These are phyloP conservation scores for Cladosporium cucumerinum DNA, from an alignment of 2,329 filamentous ascomycete genomes.

Conservation along the genomic window DNA sequence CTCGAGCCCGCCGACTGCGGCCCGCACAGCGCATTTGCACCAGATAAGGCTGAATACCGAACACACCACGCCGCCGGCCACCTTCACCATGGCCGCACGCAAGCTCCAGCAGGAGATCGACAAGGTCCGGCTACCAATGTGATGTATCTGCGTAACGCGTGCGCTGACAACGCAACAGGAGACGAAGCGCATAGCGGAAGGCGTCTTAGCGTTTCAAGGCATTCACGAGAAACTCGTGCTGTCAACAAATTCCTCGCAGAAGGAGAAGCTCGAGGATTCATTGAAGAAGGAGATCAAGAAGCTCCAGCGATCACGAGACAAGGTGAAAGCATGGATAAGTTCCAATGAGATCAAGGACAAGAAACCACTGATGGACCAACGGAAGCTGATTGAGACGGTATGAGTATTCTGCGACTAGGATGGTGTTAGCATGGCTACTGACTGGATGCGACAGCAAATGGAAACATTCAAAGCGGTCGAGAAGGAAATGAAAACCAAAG, in stretches of 20 bases:
- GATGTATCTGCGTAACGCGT: not conserved
- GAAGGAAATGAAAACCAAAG: slow-evolving; percentile 99
- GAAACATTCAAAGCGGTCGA: slow-evolving; percentile 99
- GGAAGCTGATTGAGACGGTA: slow-evolving; percentile 97
- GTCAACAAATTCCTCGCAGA: slow-evolving; percentile 87
- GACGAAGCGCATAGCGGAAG: slow-evolving; percentile 96
- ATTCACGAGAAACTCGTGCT: slow-evolving; percentile 98
- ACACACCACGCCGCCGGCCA: slow-evolving; percentile 14
- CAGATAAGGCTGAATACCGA: slow-evolving; percentile 1
- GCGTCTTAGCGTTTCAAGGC: slow-evolving; percentile 83
- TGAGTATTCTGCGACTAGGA: slow-evolving; percentile 33
- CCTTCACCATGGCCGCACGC: slow-evolving; percentile 75
- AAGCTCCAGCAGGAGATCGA: slow-evolving; percentile 98
- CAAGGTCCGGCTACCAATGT: slow-evolving; percentile 59
- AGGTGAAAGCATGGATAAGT: slow-evolving; percentile 99
- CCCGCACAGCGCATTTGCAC: not conserved
- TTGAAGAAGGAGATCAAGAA: slow-evolving; percentile 99
- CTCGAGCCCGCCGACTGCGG: slow-evolving; percentile 11
- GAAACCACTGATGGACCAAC: slow-evolving; percentile 85
- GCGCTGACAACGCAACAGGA: slow-evolving; percentile 25
- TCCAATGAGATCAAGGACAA: slow-evolving; percentile 99
- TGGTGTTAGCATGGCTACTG: slow-evolving; percentile 24
- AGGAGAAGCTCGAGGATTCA: slow-evolving; percentile 97
- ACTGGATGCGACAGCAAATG: slow-evolving; percentile 68
- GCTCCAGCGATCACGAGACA: slow-evolving; percentile 91